Conservation (phyloP, 768 basidiomycete genomes). For the Trametes maxima region DNA sequence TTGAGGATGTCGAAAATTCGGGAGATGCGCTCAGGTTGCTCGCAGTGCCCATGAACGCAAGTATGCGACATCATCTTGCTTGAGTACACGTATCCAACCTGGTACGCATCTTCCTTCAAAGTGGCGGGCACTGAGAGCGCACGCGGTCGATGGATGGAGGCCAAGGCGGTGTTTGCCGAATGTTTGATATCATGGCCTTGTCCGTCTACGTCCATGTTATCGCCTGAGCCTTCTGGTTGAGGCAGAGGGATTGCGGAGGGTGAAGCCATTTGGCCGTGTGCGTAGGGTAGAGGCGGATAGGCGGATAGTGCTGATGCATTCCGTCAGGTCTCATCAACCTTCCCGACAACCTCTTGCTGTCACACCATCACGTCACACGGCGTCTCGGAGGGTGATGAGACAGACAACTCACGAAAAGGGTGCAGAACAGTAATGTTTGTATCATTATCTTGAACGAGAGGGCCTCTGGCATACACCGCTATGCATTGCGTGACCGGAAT, state of each 20-base stretch:
- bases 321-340: too few relatives aligned
- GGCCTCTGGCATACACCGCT: too few relatives aligned
- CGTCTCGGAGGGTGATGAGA: too few relatives aligned
- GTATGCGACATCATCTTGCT: constrained; percentile 85
- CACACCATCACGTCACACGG: neutral
- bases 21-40: constrained; percentile 75
- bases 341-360: neutral
- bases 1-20: constrained; percentile 70
- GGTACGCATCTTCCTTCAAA: constrained; percentile 6
- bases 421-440: too few relatives aligned
- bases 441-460: too few relatives aligned
- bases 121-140: constrained; percentile 17
- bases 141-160: neutral
- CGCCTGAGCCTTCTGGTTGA: neutral
- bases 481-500: too few relatives aligned
- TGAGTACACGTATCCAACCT: constrained; percentile 89
- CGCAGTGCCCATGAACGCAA: constrained; percentile 73
- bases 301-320: too few relatives aligned
- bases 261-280: neutral
- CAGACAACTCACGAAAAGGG: too few relatives aligned
- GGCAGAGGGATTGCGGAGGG: neutral
- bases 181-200: neutral
- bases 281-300: too few relatives aligned
- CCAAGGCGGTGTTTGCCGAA: neutral
- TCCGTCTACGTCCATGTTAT: neutral